Conservation (phyloP, 192 early-diverging fungal genomes). For the Chytriomyces confervae region DNA sequence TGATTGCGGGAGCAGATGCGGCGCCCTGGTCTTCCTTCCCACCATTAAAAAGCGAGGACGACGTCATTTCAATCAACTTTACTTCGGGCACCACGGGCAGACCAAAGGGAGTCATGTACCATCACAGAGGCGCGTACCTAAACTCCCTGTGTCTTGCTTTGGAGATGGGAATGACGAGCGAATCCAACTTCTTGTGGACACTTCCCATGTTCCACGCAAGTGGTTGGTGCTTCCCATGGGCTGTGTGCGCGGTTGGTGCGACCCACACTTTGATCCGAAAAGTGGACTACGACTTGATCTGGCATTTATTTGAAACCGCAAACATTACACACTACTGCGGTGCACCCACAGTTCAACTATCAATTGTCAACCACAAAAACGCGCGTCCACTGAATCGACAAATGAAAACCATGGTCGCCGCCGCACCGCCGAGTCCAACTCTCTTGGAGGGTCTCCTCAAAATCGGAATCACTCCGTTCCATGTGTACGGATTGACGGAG, state of each 20-base stretch:
- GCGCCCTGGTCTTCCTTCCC: conserved; percentile 52
- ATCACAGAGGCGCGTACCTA: conserved; percentile 61
- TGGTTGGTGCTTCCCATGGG: conserved; percentile 46
- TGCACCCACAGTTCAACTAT: conserved; percentile 66
- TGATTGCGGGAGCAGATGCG: conserved; percentile 40
- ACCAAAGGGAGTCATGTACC: conserved; percentile 53
- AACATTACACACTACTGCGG: conserved; percentile 63
- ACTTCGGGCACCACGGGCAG: conserved; percentile 65
- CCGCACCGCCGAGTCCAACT: conserved; percentile 59
- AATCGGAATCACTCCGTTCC: conserved; percentile 59
- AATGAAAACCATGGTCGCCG: conserved; percentile 50
- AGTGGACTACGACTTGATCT: conserved; percentile 62
- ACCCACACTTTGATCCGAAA: conserved; percentile 60
- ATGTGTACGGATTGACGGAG: conserved; percentile 70
- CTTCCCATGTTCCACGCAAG: conserved; percentile 68
- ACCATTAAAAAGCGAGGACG: conserved; percentile 53
- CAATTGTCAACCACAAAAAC: conserved; percentile 54
- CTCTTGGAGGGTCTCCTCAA: conserved; percentile 55
- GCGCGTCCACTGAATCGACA: conserved; percentile 41
- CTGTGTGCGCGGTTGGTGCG: conserved; percentile 33
- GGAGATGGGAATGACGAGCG: conserved; percentile 49
- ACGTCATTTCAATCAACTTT: conserved; percentile 59
- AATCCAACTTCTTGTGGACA: conserved; percentile 59
- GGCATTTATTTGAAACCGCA: conserved; percentile 51
- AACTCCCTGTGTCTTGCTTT: conserved; percentile 51